Evolutionary conservation across 805 yeast species (phyloP).

Genomic region (Metschnikowia koreensis): DNA sequence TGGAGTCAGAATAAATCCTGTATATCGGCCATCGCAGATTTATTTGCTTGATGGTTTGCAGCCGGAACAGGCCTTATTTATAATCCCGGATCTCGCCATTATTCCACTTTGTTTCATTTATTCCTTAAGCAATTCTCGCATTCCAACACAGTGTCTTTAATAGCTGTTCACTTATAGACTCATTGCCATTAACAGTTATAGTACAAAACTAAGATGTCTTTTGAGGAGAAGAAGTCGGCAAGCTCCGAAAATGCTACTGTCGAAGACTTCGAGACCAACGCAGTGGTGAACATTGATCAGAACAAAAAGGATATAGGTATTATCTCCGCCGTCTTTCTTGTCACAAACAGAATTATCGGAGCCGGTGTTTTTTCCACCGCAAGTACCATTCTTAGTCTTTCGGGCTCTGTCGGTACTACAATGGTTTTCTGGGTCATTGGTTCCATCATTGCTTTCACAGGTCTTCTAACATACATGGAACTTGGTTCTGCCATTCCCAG

Average conservation of each 20-base stretch:
- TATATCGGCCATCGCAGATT: conserved; percentile 2
- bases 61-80: conserved; percentile 5
- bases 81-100: conserved; percentile 1
- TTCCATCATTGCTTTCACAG: conserved; percentile 56
- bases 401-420: conserved; percentile 73
- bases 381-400: conserved; percentile 20
- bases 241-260: conserved; percentile 5
- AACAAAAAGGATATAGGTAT: conserved; percentile 46
- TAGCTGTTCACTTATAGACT: not conserved
- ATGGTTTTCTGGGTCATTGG: conserved; percentile 76
- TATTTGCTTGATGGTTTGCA: conserved; percentile 10
- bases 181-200: not conserved
- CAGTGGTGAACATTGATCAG: conserved; percentile 39
- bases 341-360: conserved; percentile 22
- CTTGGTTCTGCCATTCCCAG: conserved; percentile 74
- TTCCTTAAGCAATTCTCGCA: not conserved
- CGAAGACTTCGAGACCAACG: conserved; percentile 17
- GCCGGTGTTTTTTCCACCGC: conserved; percentile 23
- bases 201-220: conserved; percentile 8
- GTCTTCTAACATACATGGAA: conserved; percentile 66
- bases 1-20: not conserved
- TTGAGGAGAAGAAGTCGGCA: conserved; percentile 16
- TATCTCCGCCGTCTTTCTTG: conserved; percentile 34
- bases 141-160: not conserved
- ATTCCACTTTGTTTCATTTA: not conserved